These are phyloP conservation scores for Ampelomyces quisqualis DNA, from an alignment of 2,329 filamentous ascomycete genomes.

Conservation along the genomic window DNA sequence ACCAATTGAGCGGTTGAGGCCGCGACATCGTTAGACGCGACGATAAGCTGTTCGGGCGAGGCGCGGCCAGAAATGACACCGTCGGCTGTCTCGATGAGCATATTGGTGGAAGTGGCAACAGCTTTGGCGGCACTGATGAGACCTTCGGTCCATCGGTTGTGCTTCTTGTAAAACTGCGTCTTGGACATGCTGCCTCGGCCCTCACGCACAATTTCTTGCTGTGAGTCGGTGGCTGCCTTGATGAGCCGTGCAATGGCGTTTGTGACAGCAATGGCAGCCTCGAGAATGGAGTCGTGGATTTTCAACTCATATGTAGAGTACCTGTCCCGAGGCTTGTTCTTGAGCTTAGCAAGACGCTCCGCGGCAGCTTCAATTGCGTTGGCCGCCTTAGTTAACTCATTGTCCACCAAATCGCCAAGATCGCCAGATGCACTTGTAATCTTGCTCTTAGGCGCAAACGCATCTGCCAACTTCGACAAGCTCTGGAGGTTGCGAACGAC, in stretches of 20 bases:
- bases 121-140: constrained; percentile 97
- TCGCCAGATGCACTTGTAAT: constrained; percentile 77
- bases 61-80: constrained; percentile 90
- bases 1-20: constrained; percentile 96
- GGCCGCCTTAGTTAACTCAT: constrained; percentile 87
- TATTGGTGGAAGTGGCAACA: constrained; percentile 90
- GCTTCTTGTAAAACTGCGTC: constrained; percentile 99
- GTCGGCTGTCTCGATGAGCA: constrained; percentile 95
- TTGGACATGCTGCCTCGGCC: constrained; percentile 83
- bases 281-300: constrained; percentile 92
- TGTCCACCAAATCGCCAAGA: constrained; percentile 88
- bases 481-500: constrained; percentile 92
- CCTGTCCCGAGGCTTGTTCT: constrained; percentile 92
- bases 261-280: constrained; percentile 89
- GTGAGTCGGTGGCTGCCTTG: constrained; percentile 87
- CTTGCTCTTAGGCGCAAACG: constrained; percentile 87
- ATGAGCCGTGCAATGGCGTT: constrained; percentile 92
- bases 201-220: constrained; percentile 94
- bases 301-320: constrained; percentile 96
- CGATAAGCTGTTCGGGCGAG: constrained; percentile 94
- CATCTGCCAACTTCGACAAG: constrained; percentile 88
- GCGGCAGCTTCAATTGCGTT: constrained; percentile 93
- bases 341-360: constrained; percentile 83
- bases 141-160: constrained; percentile 98
- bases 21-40: constrained; percentile 94